Evolutionary conservation across 495 filamentous ascomycete genomes (phyloP).

Genomic region (Hypoxylon lenormandii): DNA sequence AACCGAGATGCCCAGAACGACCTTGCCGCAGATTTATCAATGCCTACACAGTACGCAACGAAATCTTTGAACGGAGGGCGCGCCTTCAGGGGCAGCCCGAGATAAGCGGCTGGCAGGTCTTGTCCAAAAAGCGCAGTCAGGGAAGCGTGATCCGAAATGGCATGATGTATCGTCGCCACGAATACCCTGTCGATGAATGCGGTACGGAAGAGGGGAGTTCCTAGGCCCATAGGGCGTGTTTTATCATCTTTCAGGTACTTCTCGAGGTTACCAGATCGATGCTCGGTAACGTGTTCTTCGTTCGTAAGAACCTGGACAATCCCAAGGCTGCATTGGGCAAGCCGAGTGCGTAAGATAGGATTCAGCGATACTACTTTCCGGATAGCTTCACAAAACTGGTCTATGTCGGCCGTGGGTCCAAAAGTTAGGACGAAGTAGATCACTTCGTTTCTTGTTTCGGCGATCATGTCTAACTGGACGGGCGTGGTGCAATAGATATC

Average conservation of each 20-base stretch:
- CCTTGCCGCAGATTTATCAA: conserved; percentile 9
- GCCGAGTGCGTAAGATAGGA: conserved; percentile 17
- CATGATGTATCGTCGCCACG: conserved; percentile 22
- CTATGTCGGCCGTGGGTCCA: conserved; percentile 9
- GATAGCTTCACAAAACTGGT: conserved; percentile 13
- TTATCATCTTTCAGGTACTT: conserved; percentile 8
- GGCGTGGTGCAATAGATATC: too few species aligned
- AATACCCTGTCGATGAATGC: conserved; percentile 9
- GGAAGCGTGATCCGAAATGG: conserved; percentile 9
- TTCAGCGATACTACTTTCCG: conserved; percentile 10
- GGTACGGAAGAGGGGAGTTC: conserved; percentile 9
- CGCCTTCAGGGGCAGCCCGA: background rate
- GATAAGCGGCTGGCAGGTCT: conserved; percentile 9
- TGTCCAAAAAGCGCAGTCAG: background rate
- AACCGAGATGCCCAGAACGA: conserved; percentile 24
- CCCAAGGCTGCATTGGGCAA: conserved; percentile 11
- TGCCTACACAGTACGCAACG: conserved; percentile 2
- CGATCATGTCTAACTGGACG: too few species aligned
- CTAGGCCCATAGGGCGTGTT: background rate
- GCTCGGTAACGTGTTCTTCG: conserved; percentile 13
- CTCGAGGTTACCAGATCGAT: background rate
- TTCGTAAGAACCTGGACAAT: conserved; percentile 13
- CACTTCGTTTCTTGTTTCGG: too few species aligned
- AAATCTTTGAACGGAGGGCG: conserved; percentile 24
- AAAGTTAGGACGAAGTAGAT: conserved; percentile 8